These are phyloP conservation scores for Lactarius sp. DNA, from an alignment of 768 basidiomycete genomes.

Conservation along the genomic window DNA sequence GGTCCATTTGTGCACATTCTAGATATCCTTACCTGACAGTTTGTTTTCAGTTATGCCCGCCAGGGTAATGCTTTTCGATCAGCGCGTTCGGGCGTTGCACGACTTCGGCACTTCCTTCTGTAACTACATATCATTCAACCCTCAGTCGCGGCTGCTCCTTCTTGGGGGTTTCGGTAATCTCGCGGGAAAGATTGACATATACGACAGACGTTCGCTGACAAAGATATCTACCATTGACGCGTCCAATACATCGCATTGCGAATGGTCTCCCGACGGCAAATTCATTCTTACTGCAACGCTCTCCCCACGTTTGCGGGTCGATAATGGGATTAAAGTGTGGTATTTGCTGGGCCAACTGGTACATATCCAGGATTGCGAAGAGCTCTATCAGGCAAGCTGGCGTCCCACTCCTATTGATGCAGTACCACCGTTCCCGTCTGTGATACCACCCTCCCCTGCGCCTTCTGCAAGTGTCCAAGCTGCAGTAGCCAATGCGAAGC, in stretches of 20 bases:
- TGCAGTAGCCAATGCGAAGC: constrained; percentile 47
- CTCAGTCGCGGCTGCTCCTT: constrained; percentile 83
- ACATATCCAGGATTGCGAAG: constrained; percentile 76
- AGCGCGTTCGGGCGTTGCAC: constrained; percentile 79
- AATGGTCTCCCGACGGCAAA: constrained; percentile 92
- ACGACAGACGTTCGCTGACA: constrained; percentile 79
- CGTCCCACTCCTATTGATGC: constrained; percentile 65
- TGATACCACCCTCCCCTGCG: constrained; percentile 63
- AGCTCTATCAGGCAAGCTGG: constrained; percentile 89
- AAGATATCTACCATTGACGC: constrained; percentile 81
- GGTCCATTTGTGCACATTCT: constrained; percentile 32
- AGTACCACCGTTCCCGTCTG: constrained; percentile 59
- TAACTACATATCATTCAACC: constrained; percentile 94
- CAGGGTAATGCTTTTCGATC: constrained; percentile 87
- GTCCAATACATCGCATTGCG: constrained; percentile 89
- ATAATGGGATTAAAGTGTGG: constrained; percentile 97
- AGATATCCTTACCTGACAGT: background rate
- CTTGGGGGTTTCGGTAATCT: constrained; percentile 97
- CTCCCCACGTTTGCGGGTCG: constrained; percentile 92
- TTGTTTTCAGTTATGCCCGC: constrained; percentile 80
- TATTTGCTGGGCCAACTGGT: constrained; percentile 87
- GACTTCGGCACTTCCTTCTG: constrained; percentile 88
- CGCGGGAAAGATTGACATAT: constrained; percentile 88
- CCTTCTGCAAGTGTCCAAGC: constrained; percentile 54
- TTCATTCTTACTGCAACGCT: constrained; percentile 93